Percentiles rank a stretch among this genome's conserved stretches.
phyloP scores from a whole-genome alignment of 2,329 filamentous ascomycete species.

The Metarhizium guizhouense region DNA sequence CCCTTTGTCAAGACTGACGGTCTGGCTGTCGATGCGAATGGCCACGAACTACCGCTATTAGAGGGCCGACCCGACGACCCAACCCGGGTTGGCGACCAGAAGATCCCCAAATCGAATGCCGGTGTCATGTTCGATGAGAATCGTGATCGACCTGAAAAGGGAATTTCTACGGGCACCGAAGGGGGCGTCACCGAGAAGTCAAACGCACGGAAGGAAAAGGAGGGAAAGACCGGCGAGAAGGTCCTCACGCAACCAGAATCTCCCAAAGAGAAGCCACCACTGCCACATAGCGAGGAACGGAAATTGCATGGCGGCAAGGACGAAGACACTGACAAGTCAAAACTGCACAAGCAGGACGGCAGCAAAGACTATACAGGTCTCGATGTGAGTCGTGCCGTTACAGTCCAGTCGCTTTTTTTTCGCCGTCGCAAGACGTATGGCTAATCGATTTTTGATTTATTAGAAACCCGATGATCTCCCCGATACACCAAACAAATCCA shows the following conservation, averaged over 20 bases:
- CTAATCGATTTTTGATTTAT: background rate
- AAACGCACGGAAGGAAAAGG: slow-evolving; percentile 62
- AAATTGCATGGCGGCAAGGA: slow-evolving; percentile 42
- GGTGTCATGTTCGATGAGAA: slow-evolving; percentile 91
- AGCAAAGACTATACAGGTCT: slow-evolving; percentile 26
- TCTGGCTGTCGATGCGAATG: slow-evolving; percentile 21
- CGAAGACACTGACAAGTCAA: slow-evolving; percentile 32
- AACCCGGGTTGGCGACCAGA: slow-evolving; percentile 48
- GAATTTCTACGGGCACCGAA: slow-evolving; percentile 71
- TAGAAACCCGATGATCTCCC: slow-evolving; percentile 79
- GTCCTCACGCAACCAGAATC: slow-evolving; percentile 67
- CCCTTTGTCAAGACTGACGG: slow-evolving; percentile 59
- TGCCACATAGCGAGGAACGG: slow-evolving; percentile 73
- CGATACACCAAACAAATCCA: slow-evolving; percentile 64
- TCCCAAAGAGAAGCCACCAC: slow-evolving; percentile 75
- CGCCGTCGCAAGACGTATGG: background rate
- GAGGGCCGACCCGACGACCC: slow-evolving; percentile 43
- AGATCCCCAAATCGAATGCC: slow-evolving; percentile 57
- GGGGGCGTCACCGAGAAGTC: slow-evolving; percentile 84
- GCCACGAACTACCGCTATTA: slow-evolving; percentile 32
- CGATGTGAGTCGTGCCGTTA: slow-evolving; percentile 17
- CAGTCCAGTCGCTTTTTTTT: background rate
- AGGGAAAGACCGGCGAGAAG: slow-evolving; percentile 56
- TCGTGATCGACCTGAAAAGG: slow-evolving; percentile 66
- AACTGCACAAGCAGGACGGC: slow-evolving; percentile 30